phyloP scores from a whole-genome alignment of 2,329 filamentous ascomycete species.

The Arthrobotrys conoides region DNA sequence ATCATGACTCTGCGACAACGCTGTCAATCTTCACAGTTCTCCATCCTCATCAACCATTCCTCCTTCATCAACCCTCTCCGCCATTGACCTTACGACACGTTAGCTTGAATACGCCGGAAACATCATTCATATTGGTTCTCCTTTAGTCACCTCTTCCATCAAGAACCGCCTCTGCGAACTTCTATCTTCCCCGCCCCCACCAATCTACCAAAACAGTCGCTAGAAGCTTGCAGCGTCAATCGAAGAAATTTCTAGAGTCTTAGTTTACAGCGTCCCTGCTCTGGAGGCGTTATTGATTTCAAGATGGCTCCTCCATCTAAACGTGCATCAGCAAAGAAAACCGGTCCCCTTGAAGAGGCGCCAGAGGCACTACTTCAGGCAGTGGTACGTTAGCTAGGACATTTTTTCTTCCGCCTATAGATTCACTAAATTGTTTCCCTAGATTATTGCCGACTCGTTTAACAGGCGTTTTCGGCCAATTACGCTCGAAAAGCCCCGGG shows the following conservation, averaged over 20 bases:
- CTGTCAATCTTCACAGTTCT: not conserved
- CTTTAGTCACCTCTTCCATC: not conserved
- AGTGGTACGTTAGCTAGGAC: conserved; percentile 26
- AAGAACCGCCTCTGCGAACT: not conserved
- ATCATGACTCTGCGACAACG: conserved; percentile 17
- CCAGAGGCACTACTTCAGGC: conserved; percentile 40
- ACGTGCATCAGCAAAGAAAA: conserved; percentile 24
- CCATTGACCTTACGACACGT: not conserved
- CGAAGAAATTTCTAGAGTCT: not conserved
- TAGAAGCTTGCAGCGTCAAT: not conserved
- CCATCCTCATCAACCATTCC: conserved; percentile 1
- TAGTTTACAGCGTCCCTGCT: not conserved
- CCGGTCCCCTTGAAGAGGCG: conserved; percentile 27
- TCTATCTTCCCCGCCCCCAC: conserved; percentile 21
- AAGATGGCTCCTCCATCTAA: conserved; percentile 41
- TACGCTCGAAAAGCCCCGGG: conserved; percentile 87
- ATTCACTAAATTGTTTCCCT: conserved; percentile 26
- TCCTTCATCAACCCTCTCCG: not conserved
- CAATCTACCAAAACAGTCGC: not conserved
- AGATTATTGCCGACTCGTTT: conserved; percentile 94
- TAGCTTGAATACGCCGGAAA: no score
- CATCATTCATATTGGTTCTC: not conserved
- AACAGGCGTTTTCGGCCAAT: conserved; percentile 93
- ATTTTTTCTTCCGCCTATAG: not conserved
- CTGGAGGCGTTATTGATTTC: not conserved